Conservation (phyloP, 2,329 filamentous ascomycete species). For the Aspergillus fumigatus region DNA sequence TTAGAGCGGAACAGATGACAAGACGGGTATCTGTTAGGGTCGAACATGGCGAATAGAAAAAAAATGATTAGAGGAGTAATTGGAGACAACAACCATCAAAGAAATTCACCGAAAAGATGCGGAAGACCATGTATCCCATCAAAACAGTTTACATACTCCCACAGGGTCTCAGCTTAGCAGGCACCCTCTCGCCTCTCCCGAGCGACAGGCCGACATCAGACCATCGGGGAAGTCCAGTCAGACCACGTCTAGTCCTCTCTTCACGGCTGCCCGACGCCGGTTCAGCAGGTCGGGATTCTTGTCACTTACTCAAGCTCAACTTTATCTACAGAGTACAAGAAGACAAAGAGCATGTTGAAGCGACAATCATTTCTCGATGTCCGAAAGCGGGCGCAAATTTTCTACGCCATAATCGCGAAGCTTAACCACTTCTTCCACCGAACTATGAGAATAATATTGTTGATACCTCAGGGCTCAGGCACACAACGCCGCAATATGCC, state of each 20-base stretch:
- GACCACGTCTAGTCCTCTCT: conserved; percentile 5
- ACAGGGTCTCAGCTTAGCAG: neutral
- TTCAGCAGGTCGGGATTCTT: neutral
- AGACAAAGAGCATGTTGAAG: neutral
- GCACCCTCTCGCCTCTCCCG: neutral
- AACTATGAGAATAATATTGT: neutral
- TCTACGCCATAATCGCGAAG: no score
- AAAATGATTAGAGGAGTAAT: neutral
- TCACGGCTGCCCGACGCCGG: conserved; percentile 12
- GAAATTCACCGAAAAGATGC: neutral
- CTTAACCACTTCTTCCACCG: no score
- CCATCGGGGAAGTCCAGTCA: conserved; percentile 10
- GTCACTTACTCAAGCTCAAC: no score
- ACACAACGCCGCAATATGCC: neutral
- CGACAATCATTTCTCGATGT: neutral
- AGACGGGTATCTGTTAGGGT: neutral
- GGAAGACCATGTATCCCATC: neutral
- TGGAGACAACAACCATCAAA: neutral
- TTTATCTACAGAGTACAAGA: neutral
- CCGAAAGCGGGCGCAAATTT: no score
- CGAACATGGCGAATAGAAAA: neutral
- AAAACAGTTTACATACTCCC: conserved; percentile 2
- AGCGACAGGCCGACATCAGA: conserved; percentile 2
- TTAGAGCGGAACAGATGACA: neutral
- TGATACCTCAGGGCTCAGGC: neutral